Percentiles rank a stretch among this genome's conserved stretches.
Evolutionary conservation across 1,139 yeast species (phyloP).

Genomic region (Saccharomyces hybrid): DNA sequence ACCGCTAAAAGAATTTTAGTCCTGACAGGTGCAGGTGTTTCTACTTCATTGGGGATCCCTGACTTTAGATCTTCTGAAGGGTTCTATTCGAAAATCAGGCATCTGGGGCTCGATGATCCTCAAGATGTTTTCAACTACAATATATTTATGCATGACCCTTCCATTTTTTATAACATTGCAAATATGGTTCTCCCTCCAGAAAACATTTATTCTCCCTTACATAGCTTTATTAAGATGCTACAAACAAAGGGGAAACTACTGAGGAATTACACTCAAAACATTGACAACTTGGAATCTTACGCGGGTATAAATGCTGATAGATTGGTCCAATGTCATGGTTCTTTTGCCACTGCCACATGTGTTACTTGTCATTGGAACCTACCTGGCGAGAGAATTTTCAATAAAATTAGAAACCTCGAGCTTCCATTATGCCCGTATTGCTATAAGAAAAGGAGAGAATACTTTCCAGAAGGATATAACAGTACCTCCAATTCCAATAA

Average conservation of each 20-base stretch:
- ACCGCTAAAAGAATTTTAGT: slow-evolving; percentile 61
- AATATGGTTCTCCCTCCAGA: slow-evolving; percentile 80
- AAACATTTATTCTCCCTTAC: slow-evolving; percentile 68
- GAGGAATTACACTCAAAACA: slow-evolving; percentile 89
- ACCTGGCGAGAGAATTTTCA: slow-evolving; percentile 59
- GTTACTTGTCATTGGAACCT: slow-evolving; percentile 64
- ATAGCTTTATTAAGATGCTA: slow-evolving; percentile 66
- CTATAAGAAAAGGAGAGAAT: slow-evolving; percentile 37
- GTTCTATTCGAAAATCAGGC: slow-evolving; percentile 62
- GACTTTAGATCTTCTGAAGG: slow-evolving; percentile 91
- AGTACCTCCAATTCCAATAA: background rate
- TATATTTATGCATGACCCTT: slow-evolving; percentile 68
- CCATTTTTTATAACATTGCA: slow-evolving; percentile 79
- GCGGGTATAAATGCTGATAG: slow-evolving; percentile 69
- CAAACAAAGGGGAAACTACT: slow-evolving; percentile 72
- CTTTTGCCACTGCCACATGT: slow-evolving; percentile 87
- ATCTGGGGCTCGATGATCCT: slow-evolving; percentile 75
- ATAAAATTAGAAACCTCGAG: slow-evolving; percentile 49
- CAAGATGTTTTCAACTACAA: slow-evolving; percentile 86
- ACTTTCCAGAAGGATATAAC: slow-evolving; percentile 15
- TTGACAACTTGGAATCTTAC: slow-evolving; percentile 79
- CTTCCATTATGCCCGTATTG: slow-evolving; percentile 76
- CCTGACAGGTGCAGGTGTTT: slow-evolving; percentile 92
- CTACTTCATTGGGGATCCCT: slow-evolving; percentile 87
- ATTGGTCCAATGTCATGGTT: slow-evolving; percentile 90